phyloP scores from a whole-genome alignment of 352 stramenopile genomes.

The Phytophthora brassicae region DNA sequence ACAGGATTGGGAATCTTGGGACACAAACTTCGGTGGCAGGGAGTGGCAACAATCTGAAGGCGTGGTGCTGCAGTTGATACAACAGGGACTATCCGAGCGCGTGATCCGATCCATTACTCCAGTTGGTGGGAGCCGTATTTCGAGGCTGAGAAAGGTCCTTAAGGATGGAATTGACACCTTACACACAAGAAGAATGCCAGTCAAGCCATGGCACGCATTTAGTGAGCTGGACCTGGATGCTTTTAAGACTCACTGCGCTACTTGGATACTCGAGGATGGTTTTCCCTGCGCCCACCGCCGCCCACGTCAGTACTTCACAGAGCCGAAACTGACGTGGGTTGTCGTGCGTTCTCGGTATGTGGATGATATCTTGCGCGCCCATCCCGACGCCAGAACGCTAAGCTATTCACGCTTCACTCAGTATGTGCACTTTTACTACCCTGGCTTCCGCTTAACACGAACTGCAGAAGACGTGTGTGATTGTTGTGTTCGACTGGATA shows the following conservation, averaged over 20 bases:
- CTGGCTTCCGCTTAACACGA: conserved; percentile 5
- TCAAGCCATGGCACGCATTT: not conserved
- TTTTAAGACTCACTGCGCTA: not conserved
- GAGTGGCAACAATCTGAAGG: not conserved
- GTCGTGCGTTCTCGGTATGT: not conserved
- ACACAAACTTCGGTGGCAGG: not conserved
- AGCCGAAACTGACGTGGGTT: conserved; percentile 1
- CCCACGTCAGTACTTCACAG: conserved; percentile 12
- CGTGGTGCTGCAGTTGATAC: not conserved
- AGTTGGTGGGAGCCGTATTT: not conserved
- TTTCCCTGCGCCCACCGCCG: conserved; percentile 2
- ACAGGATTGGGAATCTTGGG: not conserved
- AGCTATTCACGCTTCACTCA: conserved; percentile 18
- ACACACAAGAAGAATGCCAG: not conserved
- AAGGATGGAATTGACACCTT: not conserved
- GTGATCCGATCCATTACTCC: conserved; percentile 1
- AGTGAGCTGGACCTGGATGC: not conserved
- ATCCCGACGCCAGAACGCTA: not conserved
- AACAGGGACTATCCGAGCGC: not conserved
- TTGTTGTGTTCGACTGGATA: conserved; percentile 9
- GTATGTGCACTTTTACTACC: conserved; percentile 13
- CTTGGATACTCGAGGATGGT: not conserved
- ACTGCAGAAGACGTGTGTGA: conserved; percentile 15
- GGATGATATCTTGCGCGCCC: not conserved
- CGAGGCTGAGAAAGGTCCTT: not conserved